phyloP scores from a whole-genome alignment of 1,284 basidiomycete genomes.

The Austroboletus olivaceoglutinosus region DNA sequence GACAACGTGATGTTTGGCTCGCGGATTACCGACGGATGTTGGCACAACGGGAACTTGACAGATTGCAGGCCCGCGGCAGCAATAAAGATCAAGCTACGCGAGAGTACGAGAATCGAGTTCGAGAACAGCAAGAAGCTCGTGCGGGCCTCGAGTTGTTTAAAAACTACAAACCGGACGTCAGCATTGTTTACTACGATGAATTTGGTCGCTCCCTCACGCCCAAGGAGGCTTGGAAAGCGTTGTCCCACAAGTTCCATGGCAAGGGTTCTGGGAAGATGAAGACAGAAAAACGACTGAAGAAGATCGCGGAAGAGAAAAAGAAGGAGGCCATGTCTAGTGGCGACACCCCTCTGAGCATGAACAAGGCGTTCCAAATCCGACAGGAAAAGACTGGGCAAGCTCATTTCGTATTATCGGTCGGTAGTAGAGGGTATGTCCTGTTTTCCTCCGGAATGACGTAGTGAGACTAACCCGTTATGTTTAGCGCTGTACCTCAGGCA shows the following conservation, averaged over 20 bases:
- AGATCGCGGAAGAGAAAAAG: slow-evolving; percentile 93
- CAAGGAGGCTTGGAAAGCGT: slow-evolving; percentile 96
- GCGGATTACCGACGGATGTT: slow-evolving; percentile 77
- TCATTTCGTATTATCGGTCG: slow-evolving; percentile 90
- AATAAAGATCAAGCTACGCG: slow-evolving; percentile 92
- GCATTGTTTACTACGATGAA: slow-evolving; percentile 96
- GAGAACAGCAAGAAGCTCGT: slow-evolving; percentile 90
- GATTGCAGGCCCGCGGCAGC: slow-evolving; percentile 69
- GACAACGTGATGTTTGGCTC: slow-evolving; percentile 88
- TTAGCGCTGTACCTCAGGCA: slow-evolving; percentile 77
- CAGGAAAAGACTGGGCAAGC: slow-evolving; percentile 92
- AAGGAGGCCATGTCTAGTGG: slow-evolving; percentile 87
- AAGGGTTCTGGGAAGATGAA: slow-evolving; percentile 94
- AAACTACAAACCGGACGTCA: slow-evolving; percentile 95
- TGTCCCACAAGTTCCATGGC: slow-evolving; percentile 95
- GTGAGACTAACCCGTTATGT: slow-evolving; percentile 6
- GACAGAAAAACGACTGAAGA: slow-evolving; percentile 90
- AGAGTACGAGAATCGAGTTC: slow-evolving; percentile 90
- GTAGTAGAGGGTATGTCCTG: slow-evolving; percentile 79
- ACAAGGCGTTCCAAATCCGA: slow-evolving; percentile 82
- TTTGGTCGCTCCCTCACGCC: slow-evolving; percentile 86
- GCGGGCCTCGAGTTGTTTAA: slow-evolving; percentile 83
- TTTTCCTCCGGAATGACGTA: background rate
- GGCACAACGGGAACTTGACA: slow-evolving; percentile 79
- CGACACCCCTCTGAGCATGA: slow-evolving; percentile 93